These are phyloP conservation scores for Diaporthe citrichinensis DNA, from an alignment of 2,329 filamentous ascomycete species.

Conservation along the genomic window DNA sequence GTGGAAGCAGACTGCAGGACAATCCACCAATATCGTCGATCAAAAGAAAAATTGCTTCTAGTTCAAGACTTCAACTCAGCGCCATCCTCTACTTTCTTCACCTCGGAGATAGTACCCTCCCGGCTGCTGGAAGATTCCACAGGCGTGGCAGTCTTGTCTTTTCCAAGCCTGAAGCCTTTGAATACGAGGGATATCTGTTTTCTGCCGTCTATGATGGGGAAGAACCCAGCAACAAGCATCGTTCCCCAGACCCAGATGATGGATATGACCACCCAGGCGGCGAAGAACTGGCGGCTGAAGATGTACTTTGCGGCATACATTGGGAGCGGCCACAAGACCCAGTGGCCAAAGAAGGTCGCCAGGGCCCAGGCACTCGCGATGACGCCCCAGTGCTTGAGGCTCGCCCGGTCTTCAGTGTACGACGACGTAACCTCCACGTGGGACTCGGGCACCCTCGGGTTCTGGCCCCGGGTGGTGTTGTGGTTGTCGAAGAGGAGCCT, in stretches of 20 bases:
- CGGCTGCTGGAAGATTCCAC: constrained; percentile 2
- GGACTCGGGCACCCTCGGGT: background rate
- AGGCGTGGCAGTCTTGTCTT: background rate
- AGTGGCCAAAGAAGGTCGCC: constrained; percentile 66
- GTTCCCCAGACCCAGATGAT: constrained; percentile 69
- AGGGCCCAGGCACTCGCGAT: constrained; percentile 62
- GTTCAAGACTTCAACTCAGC: background rate
- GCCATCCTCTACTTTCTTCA: background rate
- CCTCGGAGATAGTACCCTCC: constrained; percentile 10
- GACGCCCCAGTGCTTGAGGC: constrained; percentile 61
- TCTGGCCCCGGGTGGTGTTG: background rate
- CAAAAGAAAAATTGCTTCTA: background rate
- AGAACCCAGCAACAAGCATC: constrained; percentile 63
- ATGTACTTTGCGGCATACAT: constrained; percentile 68
- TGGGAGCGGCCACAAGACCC: constrained; percentile 68
- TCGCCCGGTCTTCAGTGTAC: constrained; percentile 51
- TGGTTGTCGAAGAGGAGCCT: constrained; percentile 54
- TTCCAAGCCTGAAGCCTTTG: background rate
- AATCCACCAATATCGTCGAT: background rate
- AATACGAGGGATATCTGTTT: constrained; percentile 46
- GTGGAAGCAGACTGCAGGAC: background rate
- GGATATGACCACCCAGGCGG: constrained; percentile 63
- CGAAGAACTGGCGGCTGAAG: constrained; percentile 60
- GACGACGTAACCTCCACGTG: constrained; percentile 40
- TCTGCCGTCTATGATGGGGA: constrained; percentile 63